Conservation (phyloP, 345 rosid genomes). For the Eucalyptus grandis region DNA sequence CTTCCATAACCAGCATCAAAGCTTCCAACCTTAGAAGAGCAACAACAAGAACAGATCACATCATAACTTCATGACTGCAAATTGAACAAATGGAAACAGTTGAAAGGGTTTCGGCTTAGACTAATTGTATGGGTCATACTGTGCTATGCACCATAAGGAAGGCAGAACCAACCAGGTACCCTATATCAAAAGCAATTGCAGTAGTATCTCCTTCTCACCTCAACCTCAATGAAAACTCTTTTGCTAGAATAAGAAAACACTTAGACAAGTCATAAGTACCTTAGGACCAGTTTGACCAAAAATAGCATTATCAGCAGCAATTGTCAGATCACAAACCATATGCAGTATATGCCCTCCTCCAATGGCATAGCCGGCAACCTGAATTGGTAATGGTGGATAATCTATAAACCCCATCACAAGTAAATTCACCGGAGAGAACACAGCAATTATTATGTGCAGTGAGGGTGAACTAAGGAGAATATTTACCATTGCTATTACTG, state of each 20-base stretch:
- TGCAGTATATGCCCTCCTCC: slow-evolving; percentile 93
- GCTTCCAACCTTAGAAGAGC: slow-evolving; percentile 75
- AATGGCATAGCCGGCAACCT: slow-evolving; percentile 98
- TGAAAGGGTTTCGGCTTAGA: background rate
- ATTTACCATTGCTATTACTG: slow-evolving; percentile 92
- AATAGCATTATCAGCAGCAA: slow-evolving; percentile 85
- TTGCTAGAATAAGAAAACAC: background rate
- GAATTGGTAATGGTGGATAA: background rate
- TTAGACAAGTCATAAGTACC: slow-evolving; percentile 18
- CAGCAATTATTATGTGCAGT: background rate
- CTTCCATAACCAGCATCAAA: slow-evolving; percentile 99
- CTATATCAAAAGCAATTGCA: background rate
- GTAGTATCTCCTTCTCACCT: background rate
- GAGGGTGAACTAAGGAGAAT: background rate
- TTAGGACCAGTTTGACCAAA: slow-evolving; percentile 98
- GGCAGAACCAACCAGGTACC: background rate
- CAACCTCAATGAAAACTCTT: background rate
- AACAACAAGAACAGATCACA: background rate
- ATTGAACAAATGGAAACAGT: background rate
- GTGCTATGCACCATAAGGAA: background rate
- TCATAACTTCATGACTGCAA: background rate
- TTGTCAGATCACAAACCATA: slow-evolving; percentile 94
- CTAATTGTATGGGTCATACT: background rate
- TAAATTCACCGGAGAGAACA: background rate
- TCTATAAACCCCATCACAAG: background rate